A percentile compares a stretch with the other conserved stretches of the same genome.
phyloP scores from a whole-genome alignment of 1,284 basidiomycete species.

The Schizopora paradoxa region DNA sequence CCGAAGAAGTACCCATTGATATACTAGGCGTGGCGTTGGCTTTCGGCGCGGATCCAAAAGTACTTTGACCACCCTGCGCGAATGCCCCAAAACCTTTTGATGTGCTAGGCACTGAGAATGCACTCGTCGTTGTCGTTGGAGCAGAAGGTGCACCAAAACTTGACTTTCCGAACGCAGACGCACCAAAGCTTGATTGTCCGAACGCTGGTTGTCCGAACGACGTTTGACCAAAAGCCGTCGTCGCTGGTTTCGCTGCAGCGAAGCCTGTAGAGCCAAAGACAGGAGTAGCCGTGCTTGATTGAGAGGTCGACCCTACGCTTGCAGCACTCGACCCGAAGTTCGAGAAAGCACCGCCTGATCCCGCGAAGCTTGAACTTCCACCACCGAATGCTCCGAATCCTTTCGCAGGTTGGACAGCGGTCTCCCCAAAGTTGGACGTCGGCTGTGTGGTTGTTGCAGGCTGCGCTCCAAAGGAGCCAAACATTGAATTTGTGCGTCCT shows the following conservation, averaged over 20 bases:
- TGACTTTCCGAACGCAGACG: constrained; percentile 21
- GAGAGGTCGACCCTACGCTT: too few relatives aligned
- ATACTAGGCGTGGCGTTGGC: constrained; percentile 12
- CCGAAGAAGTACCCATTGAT: constrained; percentile 9
- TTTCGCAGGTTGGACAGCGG: too few relatives aligned
- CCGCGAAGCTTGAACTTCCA: too few relatives aligned
- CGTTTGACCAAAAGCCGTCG: constrained; percentile 29
- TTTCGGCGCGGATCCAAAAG: constrained; percentile 25
- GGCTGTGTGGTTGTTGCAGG: constrained; percentile 9
- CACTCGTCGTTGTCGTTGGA: constrained; percentile 9
- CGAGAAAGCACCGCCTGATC: too few relatives aligned
- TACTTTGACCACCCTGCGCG: constrained; percentile 26
- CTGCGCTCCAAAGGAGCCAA: constrained; percentile 27
- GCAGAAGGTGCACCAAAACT: constrained; percentile 22
- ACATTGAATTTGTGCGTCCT: constrained; percentile 24
- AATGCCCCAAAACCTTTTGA: constrained; percentile 28
- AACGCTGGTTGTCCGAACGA: constrained; percentile 34
- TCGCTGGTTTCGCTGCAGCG: constrained; percentile 12
- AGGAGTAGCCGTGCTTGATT: constrained; percentile 8
- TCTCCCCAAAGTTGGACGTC: too few relatives aligned
- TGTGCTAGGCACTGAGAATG: constrained; percentile 18
- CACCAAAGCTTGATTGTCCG: constrained; percentile 29
- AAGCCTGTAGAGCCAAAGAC: constrained; percentile 24
- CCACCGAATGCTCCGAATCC: neutral
- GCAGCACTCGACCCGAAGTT: too few relatives aligned